Evolutionary conservation across 1,284 basidiomycete species (phyloP), one percentile per base, ranked within the genome.

Genomic region (Malassezia brasiliensis): DNA sequence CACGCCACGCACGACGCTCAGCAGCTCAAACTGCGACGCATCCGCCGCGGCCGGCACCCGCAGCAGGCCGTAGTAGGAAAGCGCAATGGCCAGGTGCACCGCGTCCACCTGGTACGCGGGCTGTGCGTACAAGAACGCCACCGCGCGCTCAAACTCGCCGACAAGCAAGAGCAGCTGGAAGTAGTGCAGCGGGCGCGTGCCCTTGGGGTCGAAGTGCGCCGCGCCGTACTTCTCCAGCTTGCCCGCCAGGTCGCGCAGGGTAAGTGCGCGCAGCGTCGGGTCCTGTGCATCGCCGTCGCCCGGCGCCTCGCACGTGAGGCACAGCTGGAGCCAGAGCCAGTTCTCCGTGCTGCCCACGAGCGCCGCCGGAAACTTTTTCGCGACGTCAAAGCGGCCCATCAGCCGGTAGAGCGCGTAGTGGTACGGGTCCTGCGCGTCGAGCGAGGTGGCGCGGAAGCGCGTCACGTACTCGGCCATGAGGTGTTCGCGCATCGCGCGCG

Each of bases 291-390:
- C 62, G 14, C 48, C 57, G 25, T 62, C 61, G 34, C 58, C 62
- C 14, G 52, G 64, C 14, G 62, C 51, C 63, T 82, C 81, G 41
- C 78, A 68, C 12, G 80, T 77, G 31, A 96, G 85, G 15, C 83
- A 81, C 17, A 98, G 81, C 78, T 99, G 93, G 78, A 94, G 83
- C 93, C 93, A 99, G 35, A 96, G 80, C 93, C 94, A 99, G 76
- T 96, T 93, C 73, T 96, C 93, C 4, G 89, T 93, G 7, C 88
- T 93, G 15, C 83, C 81, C 0, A 90, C 94, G 5, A 96, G 88
- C 46, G 86, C 82, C 9, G 83, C 81, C 1, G 91, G 85, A 64
- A 84, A 87, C 57, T 89, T 82, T 52, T 88, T 81, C 6, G 82
- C 77, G 1, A 90, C 83, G 66, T 99, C 93, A 52, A 96, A 83